A percentile compares a stretch with the other conserved stretches of the same genome.
Evolutionary conservation across 2,329 filamentous ascomycete genomes (phyloP).

Genomic region (Sclerotinia glacialis): DNA sequence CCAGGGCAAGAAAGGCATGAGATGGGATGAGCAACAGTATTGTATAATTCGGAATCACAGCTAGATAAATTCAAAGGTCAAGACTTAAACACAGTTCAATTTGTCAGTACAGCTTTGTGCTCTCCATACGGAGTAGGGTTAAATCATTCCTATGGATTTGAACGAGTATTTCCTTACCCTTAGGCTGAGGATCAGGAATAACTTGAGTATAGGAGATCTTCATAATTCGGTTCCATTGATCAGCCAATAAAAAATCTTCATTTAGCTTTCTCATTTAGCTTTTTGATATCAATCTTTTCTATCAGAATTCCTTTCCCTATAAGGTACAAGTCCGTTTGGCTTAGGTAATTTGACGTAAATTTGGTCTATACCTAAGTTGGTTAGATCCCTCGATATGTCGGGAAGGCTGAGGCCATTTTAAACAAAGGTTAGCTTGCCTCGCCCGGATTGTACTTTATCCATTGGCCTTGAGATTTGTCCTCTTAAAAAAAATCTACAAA

Average conservation of each 20-base stretch:
- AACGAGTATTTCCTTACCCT: neutral
- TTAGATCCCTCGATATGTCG: slow-evolving; percentile 1
- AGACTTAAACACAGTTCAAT: neutral
- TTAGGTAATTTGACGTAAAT: neutral
- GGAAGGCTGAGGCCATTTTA: slow-evolving; percentile 23
- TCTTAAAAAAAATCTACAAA: slow-evolving; percentile 3
- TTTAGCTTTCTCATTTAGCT: neutral
- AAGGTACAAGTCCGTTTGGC: neutral
- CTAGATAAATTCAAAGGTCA: neutral
- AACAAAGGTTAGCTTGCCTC: slow-evolving; percentile 21
- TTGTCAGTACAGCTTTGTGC: neutral
- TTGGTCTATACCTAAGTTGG: neutral
- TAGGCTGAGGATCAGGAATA: neutral
- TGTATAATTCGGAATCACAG: neutral
- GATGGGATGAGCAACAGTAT: neutral
- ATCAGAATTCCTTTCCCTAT: neutral
- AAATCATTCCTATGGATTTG: neutral
- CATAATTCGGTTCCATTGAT: neutral
- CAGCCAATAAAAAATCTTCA: neutral
- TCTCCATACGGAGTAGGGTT: neutral
- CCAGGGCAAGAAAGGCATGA: neutral
- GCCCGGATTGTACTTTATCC: slow-evolving; percentile 1
- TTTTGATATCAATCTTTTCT: neutral
- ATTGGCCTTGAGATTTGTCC: slow-evolving; percentile 8
- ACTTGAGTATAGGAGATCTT: too few species aligned